Percentiles rank a stretch among this genome's conserved stretches.
phyloP scores from a whole-genome alignment of 768 basidiomycete species.

The Naematelia aurantialba region DNA sequence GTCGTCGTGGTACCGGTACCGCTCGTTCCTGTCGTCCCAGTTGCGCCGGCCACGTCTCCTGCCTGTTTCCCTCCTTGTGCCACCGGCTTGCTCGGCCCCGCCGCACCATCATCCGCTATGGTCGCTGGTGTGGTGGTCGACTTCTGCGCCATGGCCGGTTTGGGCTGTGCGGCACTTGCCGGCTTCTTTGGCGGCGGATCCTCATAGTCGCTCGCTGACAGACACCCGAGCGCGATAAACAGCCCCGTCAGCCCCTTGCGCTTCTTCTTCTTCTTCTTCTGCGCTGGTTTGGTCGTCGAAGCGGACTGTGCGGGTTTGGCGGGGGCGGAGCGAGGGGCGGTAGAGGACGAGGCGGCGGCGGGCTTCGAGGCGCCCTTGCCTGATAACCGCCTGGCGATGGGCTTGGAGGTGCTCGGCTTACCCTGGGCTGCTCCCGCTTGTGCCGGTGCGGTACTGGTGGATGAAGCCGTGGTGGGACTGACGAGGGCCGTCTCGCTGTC shows the following conservation, averaged over 20 bases:
- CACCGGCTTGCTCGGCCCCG: not conserved
- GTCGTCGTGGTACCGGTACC: slow-evolving; percentile 1
- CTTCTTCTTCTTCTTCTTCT: slow-evolving; percentile 40
- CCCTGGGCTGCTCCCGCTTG: slow-evolving; percentile 9
- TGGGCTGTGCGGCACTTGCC: slow-evolving; percentile 3
- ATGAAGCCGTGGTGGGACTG: not conserved
- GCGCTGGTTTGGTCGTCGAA: slow-evolving; percentile 8
- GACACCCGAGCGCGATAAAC: slow-evolving; percentile 39
- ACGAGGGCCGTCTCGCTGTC: not conserved
- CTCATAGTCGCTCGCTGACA: slow-evolving; percentile 42
- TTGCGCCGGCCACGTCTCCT: not conserved
- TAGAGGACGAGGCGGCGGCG: not conserved
- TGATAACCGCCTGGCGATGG: not conserved
- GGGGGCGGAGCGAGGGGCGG: slow-evolving; percentile 1
- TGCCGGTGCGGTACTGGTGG: too few relatives aligned
- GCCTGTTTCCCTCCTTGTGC: not conserved
- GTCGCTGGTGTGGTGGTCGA: slow-evolving; percentile 12
- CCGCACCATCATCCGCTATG: slow-evolving; percentile 1
- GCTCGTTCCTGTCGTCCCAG: slow-evolving; percentile 6
- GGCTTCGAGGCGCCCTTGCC: not conserved
- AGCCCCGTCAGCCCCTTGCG: slow-evolving; percentile 36
- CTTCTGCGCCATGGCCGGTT: not conserved
- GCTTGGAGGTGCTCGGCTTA: slow-evolving; percentile 1
- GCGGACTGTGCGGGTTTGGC: slow-evolving; percentile 12
- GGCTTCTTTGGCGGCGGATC: slow-evolving; percentile 25